A percentile compares a stretch with the other conserved stretches of the same genome.
Conservation (phyloP, 306 rosid species). For the Trifolium pratense region DNA sequence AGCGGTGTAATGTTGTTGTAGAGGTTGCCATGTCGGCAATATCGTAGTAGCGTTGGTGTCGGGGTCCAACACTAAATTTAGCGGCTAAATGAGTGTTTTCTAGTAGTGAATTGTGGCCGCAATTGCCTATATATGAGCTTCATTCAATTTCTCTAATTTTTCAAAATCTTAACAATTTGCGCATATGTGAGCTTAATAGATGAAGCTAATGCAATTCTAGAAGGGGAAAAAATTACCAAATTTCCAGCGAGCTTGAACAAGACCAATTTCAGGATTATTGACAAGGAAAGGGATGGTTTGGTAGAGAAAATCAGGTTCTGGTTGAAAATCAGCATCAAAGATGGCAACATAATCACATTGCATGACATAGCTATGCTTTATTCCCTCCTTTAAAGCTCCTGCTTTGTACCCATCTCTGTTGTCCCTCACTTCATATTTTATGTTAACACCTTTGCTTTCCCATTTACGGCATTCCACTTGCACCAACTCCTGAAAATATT, state of each 20-base stretch:
- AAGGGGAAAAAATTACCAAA: conserved; percentile 56
- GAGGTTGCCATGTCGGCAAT: no score
- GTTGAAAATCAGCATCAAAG: conserved; percentile 93
- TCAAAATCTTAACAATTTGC: no score
- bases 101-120: no score
- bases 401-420: conserved; percentile 88
- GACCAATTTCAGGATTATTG: conserved; percentile 69
- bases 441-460: conserved; percentile 78
- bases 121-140: no score
- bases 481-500: conserved; percentile 63
- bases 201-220: background rate
- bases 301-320: conserved; percentile 74
- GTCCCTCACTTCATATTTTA: conserved; percentile 80
- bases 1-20: no score
- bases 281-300: conserved; percentile 77
- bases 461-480: conserved; percentile 79
- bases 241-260: conserved; percentile 88
- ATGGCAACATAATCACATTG: conserved; percentile 78
- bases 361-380: conserved; percentile 71
- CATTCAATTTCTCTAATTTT: no score
- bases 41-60: no score
- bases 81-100: no score
- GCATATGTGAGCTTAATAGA: no score
- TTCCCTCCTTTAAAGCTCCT: conserved; percentile 85
- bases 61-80: no score